Evolutionary conservation across 352 stramenopile species (phyloP), one percentile per base, ranked within the genome.

Genomic region (Lagenidium giganteum): DNA sequence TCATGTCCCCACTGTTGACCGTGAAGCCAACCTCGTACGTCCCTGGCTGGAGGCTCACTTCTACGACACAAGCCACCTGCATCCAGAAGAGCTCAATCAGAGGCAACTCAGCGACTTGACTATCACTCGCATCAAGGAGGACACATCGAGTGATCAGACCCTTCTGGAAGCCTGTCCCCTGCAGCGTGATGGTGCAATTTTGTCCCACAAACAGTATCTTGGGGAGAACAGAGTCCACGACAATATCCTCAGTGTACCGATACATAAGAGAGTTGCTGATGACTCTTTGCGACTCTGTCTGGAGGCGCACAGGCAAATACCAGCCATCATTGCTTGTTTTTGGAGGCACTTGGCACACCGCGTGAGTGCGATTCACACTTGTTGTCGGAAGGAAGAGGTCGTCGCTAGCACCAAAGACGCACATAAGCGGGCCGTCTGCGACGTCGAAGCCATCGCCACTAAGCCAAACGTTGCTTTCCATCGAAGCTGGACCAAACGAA

Each of bases 211-310:
- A 38, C 32, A 38, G 11, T 38, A 20, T 38, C 16, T 38, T 18
- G 11, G 32, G 32, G 16, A 18, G 16, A 3, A 73, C 42, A 1
- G 46, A 51, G 17, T 29, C 42, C 32, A 73, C 53, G 1, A 36
- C 5, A 14, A 61, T 31, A 9, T 54, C 42, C 5, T 60, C 32
- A 11, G 54, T 9, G 27, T 71, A 79, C 3, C 57, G 52, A 55
- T 67, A 79, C 2, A 73, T 24, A 9, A 86, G 20, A 4, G 12
- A 29, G 16, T 81, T 79, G 42, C 69, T 85, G 4, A 9, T 42
- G 9, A 42, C 23, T 11, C 44, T 45, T 3, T 32, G 28, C 6
- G 28, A 57, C 4, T 20, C 45, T 2, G 51, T 57, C 33, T 56
- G 43, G 27, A 85, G 37, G 1, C 35, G 48, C 1, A 83, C 26